Conservation (phyloP, 106 monocot genomes). For the Cymbidium sinense region DNA sequence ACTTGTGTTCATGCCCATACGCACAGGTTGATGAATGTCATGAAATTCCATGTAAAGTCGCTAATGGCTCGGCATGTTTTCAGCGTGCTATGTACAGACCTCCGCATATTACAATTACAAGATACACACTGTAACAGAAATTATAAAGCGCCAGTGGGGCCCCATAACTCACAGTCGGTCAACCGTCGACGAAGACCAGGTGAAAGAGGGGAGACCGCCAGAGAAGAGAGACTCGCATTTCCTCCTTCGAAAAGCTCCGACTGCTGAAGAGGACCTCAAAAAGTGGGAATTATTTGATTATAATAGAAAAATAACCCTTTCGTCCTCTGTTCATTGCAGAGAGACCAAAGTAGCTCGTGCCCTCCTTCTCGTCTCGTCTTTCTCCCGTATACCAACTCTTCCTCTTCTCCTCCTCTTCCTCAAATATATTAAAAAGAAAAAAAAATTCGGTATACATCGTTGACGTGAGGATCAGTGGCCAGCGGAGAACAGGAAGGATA, state of each 20-base stretch:
- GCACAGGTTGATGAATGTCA: too few relatives aligned
- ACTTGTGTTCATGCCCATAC: too few relatives aligned
- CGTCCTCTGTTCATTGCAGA: background rate
- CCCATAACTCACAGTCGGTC: background rate
- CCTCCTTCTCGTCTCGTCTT: background rate
- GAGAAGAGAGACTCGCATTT: background rate
- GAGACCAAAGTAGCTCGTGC: constrained; percentile 3
- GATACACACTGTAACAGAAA: background rate
- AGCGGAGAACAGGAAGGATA: background rate
- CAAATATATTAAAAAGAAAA: too few relatives aligned
- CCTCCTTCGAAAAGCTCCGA: background rate
- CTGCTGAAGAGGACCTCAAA: constrained; percentile 3
- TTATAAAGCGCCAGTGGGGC: background rate
- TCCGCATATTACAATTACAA: background rate
- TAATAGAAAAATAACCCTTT: constrained; percentile 1
- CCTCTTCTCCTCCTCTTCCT: background rate
- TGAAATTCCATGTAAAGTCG: too few relatives aligned
- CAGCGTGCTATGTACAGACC: background rate
- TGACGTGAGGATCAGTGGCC: background rate
- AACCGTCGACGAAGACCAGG: constrained; percentile 1
- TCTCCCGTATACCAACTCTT: background rate
- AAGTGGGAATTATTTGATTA: background rate
- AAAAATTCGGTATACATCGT: background rate
- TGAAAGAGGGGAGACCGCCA: background rate
- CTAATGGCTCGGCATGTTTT: background rate